phyloP scores from a whole-genome alignment of 208 protist species.

The Angomonas ambiguus region DNA sequence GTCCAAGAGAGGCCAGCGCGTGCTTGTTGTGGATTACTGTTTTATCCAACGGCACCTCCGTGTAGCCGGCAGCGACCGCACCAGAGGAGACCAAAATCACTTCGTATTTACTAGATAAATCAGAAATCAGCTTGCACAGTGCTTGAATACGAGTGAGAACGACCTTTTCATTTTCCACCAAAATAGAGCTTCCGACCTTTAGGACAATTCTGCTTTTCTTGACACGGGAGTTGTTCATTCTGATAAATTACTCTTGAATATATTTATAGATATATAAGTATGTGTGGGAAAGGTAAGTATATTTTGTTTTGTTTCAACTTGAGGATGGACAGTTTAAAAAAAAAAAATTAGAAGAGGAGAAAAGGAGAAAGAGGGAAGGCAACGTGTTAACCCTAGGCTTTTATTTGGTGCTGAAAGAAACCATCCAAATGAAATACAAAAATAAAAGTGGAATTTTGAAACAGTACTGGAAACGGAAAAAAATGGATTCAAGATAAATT shows the following conservation, averaged over 20 bases:
- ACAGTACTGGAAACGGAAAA: too few relatives aligned
- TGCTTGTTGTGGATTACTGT: slow-evolving; percentile 16
- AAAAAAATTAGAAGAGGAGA: slow-evolving; percentile 1
- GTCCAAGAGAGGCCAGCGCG: slow-evolving; percentile 46
- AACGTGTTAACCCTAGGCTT: background rate
- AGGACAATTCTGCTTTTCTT: slow-evolving; percentile 59
- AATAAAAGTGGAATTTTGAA: slow-evolving; percentile 1
- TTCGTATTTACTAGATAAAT: slow-evolving; percentile 42
- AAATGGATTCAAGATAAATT: too few relatives aligned
- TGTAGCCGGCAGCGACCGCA: slow-evolving; percentile 55
- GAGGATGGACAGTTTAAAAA: background rate
- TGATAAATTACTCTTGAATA: background rate
- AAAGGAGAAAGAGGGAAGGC: background rate
- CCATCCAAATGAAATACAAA: background rate
- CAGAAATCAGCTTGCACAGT: slow-evolving; percentile 57
- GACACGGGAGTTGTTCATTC: slow-evolving; percentile 11
- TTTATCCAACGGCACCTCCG: slow-evolving; percentile 24
- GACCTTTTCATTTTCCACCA: slow-evolving; percentile 39
- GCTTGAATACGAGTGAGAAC: slow-evolving; percentile 38
- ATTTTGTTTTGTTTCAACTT: background rate
- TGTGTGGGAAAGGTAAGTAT: background rate
- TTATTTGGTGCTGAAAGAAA: background rate
- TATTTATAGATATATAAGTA: background rate
- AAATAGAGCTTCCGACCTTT: slow-evolving; percentile 65
- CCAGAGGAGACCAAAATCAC: slow-evolving; percentile 78